Evolutionary conservation across 768 basidiomycete species (phyloP), one percentile per base, ranked within the genome.

Genomic region (Hemileccinum rubropunctum): DNA sequence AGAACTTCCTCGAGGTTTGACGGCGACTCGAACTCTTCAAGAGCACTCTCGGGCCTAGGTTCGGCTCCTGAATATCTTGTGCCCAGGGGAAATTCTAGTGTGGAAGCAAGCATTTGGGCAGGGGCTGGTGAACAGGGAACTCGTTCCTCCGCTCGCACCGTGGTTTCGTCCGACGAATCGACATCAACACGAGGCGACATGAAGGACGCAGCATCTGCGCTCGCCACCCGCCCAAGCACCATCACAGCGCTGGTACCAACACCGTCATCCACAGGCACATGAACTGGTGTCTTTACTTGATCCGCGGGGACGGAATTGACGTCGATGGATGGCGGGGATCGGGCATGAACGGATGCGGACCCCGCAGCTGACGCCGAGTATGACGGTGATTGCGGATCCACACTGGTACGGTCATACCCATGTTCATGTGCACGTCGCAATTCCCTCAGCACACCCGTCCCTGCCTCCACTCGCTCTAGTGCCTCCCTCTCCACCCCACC

Each of bases 1-100:
- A 98, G 67, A 27, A 74, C 70, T 33, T 73, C 76, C 52, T 82
- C 67, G 15, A 88, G 56, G 27, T 79, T 73, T 27, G 50, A 54
- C 47, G 62, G 55, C 34, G 64, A 63, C 47, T 52, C 52, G 18
- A 20, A 14, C 32, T 44, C 45, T 38, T 54, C 56, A 18, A 36
- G 43, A 23, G 41, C 42, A 39, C 37, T 28, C 26, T 51, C 50
- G 18, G 33, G 45, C 40, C 37, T 36, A 27, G 41, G 20, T 15
- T 50, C 47, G 32, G 46, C 21, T 40, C 45, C 45, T 35, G 48
- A 15, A 23, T 38, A 13, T 37, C 37, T 42, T 46, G 27, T 30
- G 32, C 28, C 27, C 14, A 5, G 39, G n/a, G 26, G 30, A 34
- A 32, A 36, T 43, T 40, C 54, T 18, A 42, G 45, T 45, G 54